Conservation (phyloP, 306 rosid species). For the Corylus americana region DNA sequence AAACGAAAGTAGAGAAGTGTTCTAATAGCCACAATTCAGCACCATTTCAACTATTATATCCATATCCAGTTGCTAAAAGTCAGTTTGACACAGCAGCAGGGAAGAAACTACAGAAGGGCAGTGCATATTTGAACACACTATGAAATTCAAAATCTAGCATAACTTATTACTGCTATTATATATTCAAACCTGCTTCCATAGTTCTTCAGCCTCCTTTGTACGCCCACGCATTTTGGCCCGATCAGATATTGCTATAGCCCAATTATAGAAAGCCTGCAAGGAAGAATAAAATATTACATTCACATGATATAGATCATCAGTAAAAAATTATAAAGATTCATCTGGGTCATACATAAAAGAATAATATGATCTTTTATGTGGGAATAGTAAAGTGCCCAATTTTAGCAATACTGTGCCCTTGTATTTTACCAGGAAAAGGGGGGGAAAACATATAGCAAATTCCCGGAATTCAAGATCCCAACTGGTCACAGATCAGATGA, state of each 20-base stretch:
- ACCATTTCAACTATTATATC: constrained; percentile 10
- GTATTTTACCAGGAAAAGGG: not conserved
- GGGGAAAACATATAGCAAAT: not conserved
- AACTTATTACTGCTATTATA: constrained; percentile 27
- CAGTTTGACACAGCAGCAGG: constrained; percentile 12
- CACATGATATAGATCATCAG: not conserved
- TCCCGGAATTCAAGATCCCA: not conserved
- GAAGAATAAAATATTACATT: not conserved
- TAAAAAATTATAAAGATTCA: not conserved
- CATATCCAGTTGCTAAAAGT: constrained; percentile 8
- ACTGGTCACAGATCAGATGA: not conserved
- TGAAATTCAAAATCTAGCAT: constrained; percentile 21
- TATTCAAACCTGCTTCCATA: constrained; percentile 88
- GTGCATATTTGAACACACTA: not conserved
- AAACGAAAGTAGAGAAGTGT: not conserved
- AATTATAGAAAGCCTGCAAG: constrained; percentile 89
- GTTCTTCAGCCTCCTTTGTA: constrained; percentile 99
- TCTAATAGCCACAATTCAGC: not conserved
- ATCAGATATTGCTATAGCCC: constrained; percentile 99
- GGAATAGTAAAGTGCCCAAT: not conserved
- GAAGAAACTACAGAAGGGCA: constrained; percentile 7
- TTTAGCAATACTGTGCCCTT: not conserved
- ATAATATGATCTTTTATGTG: not conserved
- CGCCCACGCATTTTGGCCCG: constrained; percentile 99
- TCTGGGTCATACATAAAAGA: not conserved